Conservation (phyloP, 163 green algal species). For the Coccomyxa subellipsoidea region DNA sequence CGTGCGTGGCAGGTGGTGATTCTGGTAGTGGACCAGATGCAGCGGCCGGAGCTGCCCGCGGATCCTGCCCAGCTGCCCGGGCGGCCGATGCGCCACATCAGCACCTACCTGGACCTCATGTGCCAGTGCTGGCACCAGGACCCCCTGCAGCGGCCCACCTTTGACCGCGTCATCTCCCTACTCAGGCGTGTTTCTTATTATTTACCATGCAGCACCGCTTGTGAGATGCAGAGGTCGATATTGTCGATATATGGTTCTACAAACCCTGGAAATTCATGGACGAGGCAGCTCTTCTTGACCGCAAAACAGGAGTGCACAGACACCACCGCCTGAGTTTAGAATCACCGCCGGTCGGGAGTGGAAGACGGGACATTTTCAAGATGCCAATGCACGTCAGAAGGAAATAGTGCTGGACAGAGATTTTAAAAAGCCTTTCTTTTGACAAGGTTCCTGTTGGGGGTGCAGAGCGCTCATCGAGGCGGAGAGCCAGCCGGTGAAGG, state of each 20-base stretch:
- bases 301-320: too few species aligned
- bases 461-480: neutral
- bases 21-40: slow-evolving; percentile 27
- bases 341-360: too few species aligned
- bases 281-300: too few species aligned
- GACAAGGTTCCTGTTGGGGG: neutral
- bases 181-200: neutral
- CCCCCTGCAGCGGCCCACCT: neutral
- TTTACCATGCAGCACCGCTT: neutral
- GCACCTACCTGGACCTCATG: slow-evolving; percentile 44
- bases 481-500: neutral
- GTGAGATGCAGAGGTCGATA: neutral
- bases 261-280: too few species aligned
- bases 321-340: too few species aligned
- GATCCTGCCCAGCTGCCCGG: slow-evolving; percentile 8
- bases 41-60: slow-evolving; percentile 31
- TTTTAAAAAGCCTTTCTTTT: too few species aligned
- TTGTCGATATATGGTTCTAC: neutral
- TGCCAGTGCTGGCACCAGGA: slow-evolving; percentile 33
- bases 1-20: slow-evolving; percentile 35
- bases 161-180: neutral
- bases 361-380: too few species aligned
- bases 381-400: neutral
- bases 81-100: slow-evolving; percentile 8
- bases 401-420: neutral